Evolutionary conservation across 2,329 filamentous ascomycete genomes (phyloP).

Genomic region (Chrysoporthe cubensis): DNA sequence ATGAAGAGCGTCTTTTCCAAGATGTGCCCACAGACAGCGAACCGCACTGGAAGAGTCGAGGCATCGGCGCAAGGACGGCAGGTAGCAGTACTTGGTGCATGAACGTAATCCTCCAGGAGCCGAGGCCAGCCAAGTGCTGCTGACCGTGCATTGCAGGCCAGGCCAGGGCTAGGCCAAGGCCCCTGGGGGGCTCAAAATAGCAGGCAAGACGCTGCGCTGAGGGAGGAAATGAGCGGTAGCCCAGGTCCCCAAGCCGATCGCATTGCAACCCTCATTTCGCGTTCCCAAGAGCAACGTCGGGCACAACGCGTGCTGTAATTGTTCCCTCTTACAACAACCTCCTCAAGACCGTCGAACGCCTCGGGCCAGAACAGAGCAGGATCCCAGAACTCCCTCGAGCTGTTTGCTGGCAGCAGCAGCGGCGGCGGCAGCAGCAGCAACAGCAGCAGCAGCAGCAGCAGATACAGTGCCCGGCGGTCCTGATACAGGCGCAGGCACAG

Average conservation of each 20-base stretch:
- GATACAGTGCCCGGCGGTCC: no score
- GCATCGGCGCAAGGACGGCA: no score
- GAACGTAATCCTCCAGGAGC: conserved; percentile 1
- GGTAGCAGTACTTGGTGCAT: neutral
- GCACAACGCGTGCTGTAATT: no score
- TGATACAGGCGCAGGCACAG: neutral
- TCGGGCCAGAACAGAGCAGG: neutral
- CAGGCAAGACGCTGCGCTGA: neutral
- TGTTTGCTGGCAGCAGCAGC: neutral
- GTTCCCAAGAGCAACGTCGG: neutral
- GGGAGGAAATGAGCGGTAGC: conserved; percentile 7
- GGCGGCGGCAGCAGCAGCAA: neutral
- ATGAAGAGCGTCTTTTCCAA: no score
- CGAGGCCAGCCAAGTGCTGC: neutral
- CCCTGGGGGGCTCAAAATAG: conserved; percentile 10
- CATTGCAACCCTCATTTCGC: conserved; percentile 7
- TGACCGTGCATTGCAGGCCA: neutral
- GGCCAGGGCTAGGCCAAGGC: neutral
- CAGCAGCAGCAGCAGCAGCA: neutral
- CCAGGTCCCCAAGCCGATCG: neutral
- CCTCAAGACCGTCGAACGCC: neutral
- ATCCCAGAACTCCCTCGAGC: neutral
- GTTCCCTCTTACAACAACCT: neutral
- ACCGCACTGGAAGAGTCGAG: no score
- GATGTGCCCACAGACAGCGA: no score